Conservation (phyloP, 139 green algal genomes). For the Zygnema circumcarinatum region DNA sequence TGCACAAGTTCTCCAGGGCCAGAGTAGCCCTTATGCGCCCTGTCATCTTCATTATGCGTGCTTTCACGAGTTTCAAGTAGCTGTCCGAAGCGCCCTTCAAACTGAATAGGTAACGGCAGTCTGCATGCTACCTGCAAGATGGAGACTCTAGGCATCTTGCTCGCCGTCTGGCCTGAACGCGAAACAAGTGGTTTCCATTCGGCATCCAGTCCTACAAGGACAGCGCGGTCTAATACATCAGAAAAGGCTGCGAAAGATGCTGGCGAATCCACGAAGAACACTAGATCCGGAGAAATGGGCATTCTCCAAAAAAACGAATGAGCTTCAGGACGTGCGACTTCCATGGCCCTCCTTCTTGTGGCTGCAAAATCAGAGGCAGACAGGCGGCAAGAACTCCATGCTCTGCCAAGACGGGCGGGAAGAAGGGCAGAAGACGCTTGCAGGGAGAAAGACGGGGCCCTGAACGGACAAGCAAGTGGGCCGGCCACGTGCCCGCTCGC, state of each 20-base stretch:
- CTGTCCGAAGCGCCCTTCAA: too few species aligned
- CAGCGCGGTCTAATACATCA: neutral
- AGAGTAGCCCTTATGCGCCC: neutral
- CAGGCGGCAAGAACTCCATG: too few species aligned
- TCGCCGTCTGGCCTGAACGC: neutral
- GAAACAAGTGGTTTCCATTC: conserved; percentile 30
- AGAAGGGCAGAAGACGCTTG: too few species aligned
- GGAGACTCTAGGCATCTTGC: neutral
- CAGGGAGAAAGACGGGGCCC: too few species aligned
- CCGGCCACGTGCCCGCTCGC: too few species aligned
- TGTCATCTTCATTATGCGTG: neutral
- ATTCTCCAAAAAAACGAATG: neutral
- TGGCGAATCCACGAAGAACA: conserved; percentile 30
- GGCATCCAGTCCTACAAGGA: conserved; percentile 36
- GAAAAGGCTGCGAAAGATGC: neutral
- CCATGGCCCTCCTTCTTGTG: too few species aligned
- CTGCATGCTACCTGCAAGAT: conserved; percentile 36
- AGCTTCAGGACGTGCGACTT: neutral
- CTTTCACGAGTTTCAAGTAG: neutral
- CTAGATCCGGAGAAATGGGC: conserved; percentile 13
- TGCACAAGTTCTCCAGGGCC: neutral
- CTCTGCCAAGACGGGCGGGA: too few species aligned
- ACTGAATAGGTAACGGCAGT: too few species aligned
- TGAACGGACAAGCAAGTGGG: too few species aligned
- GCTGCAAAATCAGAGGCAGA: too few species aligned